A percentile compares a stretch with the other conserved stretches of the same genome.
phyloP scores from a whole-genome alignment of 1,284 basidiomycete genomes.

The Mycosarcoma maydis region DNA sequence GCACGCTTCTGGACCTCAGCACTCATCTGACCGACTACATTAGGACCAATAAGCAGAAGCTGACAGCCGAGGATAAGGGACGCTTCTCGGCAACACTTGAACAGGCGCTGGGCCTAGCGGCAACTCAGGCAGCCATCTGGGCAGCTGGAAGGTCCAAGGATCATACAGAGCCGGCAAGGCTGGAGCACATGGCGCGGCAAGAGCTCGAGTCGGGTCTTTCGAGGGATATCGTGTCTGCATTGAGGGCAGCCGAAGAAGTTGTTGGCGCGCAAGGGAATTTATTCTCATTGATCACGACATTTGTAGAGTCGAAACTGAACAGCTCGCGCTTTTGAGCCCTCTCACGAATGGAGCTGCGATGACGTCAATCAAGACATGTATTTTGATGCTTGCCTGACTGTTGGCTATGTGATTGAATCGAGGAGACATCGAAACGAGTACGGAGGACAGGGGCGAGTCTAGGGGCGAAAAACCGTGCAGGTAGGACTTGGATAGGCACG shows the following conservation, averaged over 20 bases:
- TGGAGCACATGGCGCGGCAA: constrained; percentile 39
- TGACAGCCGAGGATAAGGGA: constrained; percentile 7
- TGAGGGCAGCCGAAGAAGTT: constrained; percentile 34
- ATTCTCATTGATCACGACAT: constrained; percentile 17
- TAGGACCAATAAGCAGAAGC: constrained; percentile 18
- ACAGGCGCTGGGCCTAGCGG: constrained; percentile 38
- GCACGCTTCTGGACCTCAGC: constrained; percentile 59
- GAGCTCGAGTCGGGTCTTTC: constrained; percentile 39
- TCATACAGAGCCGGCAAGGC: constrained; percentile 3
- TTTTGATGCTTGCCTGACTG: no score
- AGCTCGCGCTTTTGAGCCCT: constrained; percentile 9
- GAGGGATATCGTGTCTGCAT: constrained; percentile 32
- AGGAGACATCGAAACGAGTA: no score
- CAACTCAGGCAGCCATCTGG: constrained; percentile 47
- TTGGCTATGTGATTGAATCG: no score
- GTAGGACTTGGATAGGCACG: no score
- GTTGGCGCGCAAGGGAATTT: constrained; percentile 14
- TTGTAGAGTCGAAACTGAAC: constrained; percentile 36
- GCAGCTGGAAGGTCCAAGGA: constrained; percentile 31
- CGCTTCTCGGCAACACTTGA: constrained; percentile 32
- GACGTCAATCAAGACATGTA: no score
- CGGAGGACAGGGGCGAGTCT: no score
- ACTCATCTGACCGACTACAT: constrained; percentile 50
- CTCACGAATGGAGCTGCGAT: not conserved
- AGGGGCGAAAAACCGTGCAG: no score